These are phyloP conservation scores for Aureobasidium sp. DNA, from an alignment of 2,329 filamentous ascomycete species.

Conservation along the genomic window DNA sequence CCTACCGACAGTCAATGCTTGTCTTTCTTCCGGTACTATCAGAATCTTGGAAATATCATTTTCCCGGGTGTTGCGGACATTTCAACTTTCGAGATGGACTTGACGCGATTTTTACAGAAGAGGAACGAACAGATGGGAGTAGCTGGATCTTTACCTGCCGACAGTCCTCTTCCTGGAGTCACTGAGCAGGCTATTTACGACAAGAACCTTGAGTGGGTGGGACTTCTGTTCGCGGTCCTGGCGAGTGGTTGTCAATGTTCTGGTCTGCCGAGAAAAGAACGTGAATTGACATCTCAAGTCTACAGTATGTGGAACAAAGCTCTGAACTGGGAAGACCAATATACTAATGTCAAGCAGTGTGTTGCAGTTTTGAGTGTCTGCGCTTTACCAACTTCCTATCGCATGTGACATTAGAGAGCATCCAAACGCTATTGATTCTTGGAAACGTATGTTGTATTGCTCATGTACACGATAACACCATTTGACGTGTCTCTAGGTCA, in stretches of 20 bases:
- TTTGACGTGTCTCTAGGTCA: slow-evolving; percentile 22
- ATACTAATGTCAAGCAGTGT: slow-evolving; percentile 37
- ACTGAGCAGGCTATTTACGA: slow-evolving; percentile 49
- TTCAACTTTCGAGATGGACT: slow-evolving; percentile 44
- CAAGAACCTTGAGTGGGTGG: slow-evolving; percentile 49
- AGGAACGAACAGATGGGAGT: slow-evolving; percentile 33
- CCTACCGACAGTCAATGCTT: slow-evolving; percentile 50
- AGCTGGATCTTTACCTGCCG: slow-evolving; percentile 18
- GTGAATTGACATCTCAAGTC: slow-evolving; percentile 55
- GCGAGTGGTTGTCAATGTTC: slow-evolving; percentile 55
- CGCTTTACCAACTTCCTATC: slow-evolving; percentile 57
- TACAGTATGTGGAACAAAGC: slow-evolving; percentile 39
- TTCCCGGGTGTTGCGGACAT: slow-evolving; percentile 53
- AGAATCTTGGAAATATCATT: slow-evolving; percentile 50
- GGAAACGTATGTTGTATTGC: slow-evolving; percentile 38
- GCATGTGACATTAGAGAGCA: slow-evolving; percentile 51
- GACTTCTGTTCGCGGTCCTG: slow-evolving; percentile 52
- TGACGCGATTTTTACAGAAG: slow-evolving; percentile 45
- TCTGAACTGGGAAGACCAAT: too few species aligned
- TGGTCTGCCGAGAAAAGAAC: slow-evolving; percentile 47
- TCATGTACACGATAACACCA: background rate
- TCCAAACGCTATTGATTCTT: slow-evolving; percentile 53
- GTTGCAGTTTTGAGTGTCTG: slow-evolving; percentile 56
- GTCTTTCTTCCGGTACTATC: slow-evolving; percentile 49
- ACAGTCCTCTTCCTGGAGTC: slow-evolving; percentile 29